Evolutionary conservation across 1,139 yeast species (phyloP).

Genomic region (Debaryomyces robertsiae): DNA sequence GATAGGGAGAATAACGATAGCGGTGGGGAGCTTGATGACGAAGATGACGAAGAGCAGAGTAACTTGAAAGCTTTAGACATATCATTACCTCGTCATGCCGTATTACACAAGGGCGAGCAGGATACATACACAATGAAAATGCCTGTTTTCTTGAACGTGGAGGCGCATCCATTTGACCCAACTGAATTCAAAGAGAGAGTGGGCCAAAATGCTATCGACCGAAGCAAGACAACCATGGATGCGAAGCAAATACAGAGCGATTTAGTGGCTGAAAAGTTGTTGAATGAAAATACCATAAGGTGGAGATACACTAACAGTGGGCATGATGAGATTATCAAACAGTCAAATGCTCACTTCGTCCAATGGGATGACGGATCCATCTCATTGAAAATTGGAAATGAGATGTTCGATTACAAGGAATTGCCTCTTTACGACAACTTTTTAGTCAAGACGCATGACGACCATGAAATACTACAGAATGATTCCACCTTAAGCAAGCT

Average conservation of each 20-base stretch:
- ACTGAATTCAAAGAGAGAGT: constrained; percentile 61
- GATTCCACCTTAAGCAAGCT: constrained; percentile 51
- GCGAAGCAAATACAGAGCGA: constrained; percentile 45
- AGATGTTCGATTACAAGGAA: constrained; percentile 76
- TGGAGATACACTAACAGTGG: constrained; percentile 85
- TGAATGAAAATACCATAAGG: constrained; percentile 81
- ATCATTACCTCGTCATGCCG: constrained; percentile 74
- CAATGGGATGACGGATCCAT: constrained; percentile 94
- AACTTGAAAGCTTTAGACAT: constrained; percentile 55
- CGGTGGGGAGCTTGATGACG: constrained; percentile 21
- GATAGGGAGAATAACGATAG: constrained; percentile 14
- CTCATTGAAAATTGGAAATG: constrained; percentile 84
- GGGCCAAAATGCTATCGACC: constrained; percentile 48
- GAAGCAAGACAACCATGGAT: constrained; percentile 34
- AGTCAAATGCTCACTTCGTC: constrained; percentile 85
- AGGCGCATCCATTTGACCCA: constrained; percentile 87
- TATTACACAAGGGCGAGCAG: constrained; percentile 42
- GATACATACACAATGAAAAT: constrained; percentile 63
- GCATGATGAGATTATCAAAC: constrained; percentile 67
- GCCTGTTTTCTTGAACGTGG: constrained; percentile 81
- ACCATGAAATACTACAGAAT: constrained; percentile 69
- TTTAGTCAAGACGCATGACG: constrained; percentile 71
- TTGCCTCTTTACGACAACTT: constrained; percentile 73
- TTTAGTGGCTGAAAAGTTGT: constrained; percentile 51
- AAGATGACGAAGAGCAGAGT: constrained; percentile 33